These are phyloP conservation scores for Globisporangium nodosum DNA, from an alignment of 352 stramenopile genomes.

Conservation along the genomic window DNA sequence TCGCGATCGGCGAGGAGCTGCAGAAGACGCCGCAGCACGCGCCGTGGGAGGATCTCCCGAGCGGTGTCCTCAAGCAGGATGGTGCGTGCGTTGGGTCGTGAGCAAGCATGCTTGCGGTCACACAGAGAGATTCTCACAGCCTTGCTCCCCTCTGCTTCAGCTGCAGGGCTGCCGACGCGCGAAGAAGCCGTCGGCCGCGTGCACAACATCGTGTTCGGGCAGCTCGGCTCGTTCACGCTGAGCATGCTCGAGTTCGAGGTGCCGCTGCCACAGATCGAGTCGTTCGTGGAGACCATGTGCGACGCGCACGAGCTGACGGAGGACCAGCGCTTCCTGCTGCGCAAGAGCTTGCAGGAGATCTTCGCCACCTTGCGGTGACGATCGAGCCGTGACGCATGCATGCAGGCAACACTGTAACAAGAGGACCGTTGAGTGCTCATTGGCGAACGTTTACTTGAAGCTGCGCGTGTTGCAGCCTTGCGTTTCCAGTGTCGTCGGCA, in stretches of 20 bases:
- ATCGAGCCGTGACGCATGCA: not conserved
- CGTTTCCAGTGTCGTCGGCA: not conserved
- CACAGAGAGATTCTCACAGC: too few species aligned
- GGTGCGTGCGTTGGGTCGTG: slow-evolving; percentile 16
- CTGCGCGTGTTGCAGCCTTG: not conserved
- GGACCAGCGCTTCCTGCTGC: slow-evolving; percentile 77
- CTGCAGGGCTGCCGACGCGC: slow-evolving; percentile 42
- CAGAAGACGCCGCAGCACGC: slow-evolving; percentile 69
- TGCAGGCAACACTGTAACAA: not conserved
- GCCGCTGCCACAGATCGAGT: slow-evolving; percentile 69
- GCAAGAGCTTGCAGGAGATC: slow-evolving; percentile 78
- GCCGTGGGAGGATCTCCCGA: slow-evolving; percentile 77
- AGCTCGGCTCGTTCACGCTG: slow-evolving; percentile 79
- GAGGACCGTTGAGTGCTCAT: not conserved
- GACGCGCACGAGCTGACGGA: slow-evolving; percentile 82
- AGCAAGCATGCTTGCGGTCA: not conserved
- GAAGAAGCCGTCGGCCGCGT: slow-evolving; percentile 80
- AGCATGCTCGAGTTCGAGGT: slow-evolving; percentile 88
- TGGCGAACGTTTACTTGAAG: not conserved
- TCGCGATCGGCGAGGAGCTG: slow-evolving; percentile 79
- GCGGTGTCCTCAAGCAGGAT: slow-evolving; percentile 37
- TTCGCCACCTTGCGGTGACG: slow-evolving; percentile 34
- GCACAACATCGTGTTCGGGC: slow-evolving; percentile 87
- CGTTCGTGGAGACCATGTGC: slow-evolving; percentile 86
- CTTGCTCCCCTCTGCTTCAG: too few species aligned